Evolutionary conservation across 1,284 basidiomycete species (phyloP).

Genomic region (Leccinum pallidistipes): DNA sequence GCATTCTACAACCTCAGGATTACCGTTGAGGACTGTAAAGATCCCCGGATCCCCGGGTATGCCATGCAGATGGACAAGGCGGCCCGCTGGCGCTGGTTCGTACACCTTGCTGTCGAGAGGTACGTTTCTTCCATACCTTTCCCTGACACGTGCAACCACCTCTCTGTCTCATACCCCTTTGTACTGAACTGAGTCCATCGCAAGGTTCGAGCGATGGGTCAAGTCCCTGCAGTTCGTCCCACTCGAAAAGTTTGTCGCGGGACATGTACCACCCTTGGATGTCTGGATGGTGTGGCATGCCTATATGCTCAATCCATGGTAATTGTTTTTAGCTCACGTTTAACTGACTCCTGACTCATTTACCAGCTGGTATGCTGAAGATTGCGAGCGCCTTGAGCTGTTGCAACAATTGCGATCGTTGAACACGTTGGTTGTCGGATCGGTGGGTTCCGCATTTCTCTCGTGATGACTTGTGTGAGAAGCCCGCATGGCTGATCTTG

Average conservation of each 20-base stretch:
- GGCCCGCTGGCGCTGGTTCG: slow-evolving; percentile 33
- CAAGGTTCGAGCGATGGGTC: slow-evolving; percentile 40
- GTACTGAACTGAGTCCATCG: background rate
- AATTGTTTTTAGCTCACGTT: background rate
- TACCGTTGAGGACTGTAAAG: slow-evolving; percentile 29
- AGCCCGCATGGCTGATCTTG: background rate
- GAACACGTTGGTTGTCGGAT: slow-evolving; percentile 27
- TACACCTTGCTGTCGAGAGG: slow-evolving; percentile 34
- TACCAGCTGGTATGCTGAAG: slow-evolving; percentile 40
- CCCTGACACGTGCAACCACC: too few species aligned
- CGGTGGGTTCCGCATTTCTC: slow-evolving; percentile 11
- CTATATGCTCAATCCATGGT: slow-evolving; percentile 43
- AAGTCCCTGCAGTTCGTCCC: slow-evolving; percentile 23
- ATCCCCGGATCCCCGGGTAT: slow-evolving; percentile 27
- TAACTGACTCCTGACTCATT: background rate
- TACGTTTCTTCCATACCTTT: slow-evolving; percentile 3
- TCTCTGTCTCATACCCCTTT: background rate
- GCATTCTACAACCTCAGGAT: slow-evolving; percentile 28
- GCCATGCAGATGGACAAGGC: slow-evolving; percentile 26
- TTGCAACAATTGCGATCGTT: slow-evolving; percentile 23
- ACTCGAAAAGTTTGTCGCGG: slow-evolving; percentile 29
- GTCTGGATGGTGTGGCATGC: slow-evolving; percentile 52
- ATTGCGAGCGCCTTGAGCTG: slow-evolving; percentile 35
- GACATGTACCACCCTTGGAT: slow-evolving; percentile 42
- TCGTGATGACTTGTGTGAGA: background rate